These are phyloP conservation scores for Pseudozyma tsukubaensis DNA, from an alignment of 1,284 basidiomycete genomes.

Conservation along the genomic window DNA sequence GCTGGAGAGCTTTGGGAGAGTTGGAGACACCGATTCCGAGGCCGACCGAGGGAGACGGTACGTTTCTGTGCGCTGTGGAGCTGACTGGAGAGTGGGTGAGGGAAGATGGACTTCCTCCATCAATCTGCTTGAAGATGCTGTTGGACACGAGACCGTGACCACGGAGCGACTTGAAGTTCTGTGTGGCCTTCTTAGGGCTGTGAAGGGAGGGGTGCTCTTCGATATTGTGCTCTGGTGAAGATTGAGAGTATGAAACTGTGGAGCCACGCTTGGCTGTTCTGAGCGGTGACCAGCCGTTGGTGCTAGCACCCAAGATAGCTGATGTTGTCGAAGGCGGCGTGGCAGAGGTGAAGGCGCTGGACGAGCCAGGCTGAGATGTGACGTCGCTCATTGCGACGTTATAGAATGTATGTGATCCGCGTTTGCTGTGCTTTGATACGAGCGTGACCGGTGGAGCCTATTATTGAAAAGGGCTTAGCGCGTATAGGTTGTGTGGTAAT, in stretches of 20 bases:
- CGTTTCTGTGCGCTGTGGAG: conserved; percentile 16
- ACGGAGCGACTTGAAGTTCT: conserved; percentile 53
- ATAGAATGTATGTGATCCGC: neutral
- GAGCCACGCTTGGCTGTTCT: conserved; percentile 30
- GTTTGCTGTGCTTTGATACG: neutral
- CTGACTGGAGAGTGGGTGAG: conserved; percentile 24
- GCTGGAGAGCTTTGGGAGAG: conserved; percentile 15
- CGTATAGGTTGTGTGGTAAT: neutral
- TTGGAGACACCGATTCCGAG: conserved; percentile 56
- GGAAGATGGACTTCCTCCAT: conserved; percentile 25
- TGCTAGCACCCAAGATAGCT: conserved; percentile 59
- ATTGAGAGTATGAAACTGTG: conserved; percentile 34
- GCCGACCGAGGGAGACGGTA: conserved; percentile 43
- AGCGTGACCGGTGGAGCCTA: neutral
- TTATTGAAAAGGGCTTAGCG: neutral
- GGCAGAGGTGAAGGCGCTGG: conserved; percentile 9
- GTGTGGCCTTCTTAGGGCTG: conserved; percentile 46
- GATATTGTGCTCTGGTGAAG: conserved; percentile 25
- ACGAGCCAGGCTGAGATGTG: conserved; percentile 8
- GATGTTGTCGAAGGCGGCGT: conserved; percentile 52
- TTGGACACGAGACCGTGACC: conserved; percentile 61
- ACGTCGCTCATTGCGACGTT: conserved; percentile 38
- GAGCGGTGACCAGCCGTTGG: conserved; percentile 60
- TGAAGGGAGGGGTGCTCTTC: conserved; percentile 43
- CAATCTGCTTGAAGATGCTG: conserved; percentile 58